A percentile compares a stretch with the other conserved stretches of the same genome.
phyloP scores from a whole-genome alignment of 2,329 filamentous ascomycete genomes.

The Sporothrix pallida region DNA sequence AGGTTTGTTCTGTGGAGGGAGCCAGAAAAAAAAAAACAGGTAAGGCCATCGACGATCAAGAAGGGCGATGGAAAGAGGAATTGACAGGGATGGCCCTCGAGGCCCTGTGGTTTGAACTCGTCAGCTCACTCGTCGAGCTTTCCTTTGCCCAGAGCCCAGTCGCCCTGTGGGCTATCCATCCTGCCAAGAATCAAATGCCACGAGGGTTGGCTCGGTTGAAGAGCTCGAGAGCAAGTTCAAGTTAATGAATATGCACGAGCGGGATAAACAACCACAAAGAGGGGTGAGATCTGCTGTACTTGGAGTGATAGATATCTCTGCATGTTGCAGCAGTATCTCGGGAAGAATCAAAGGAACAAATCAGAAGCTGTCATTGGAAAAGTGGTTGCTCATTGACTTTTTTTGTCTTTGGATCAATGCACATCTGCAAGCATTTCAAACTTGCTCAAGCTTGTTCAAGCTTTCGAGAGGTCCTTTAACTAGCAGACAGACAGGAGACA shows the following conservation, averaged over 20 bases:
- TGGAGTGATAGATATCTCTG: background rate
- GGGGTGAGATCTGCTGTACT: background rate
- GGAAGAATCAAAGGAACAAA: background rate
- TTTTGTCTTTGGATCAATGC: too few relatives aligned
- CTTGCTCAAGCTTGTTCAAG: background rate
- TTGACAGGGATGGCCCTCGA: background rate
- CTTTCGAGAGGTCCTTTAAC: background rate
- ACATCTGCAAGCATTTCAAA: background rate
- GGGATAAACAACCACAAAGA: background rate
- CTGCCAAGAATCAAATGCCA: background rate
- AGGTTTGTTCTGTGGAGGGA: background rate
- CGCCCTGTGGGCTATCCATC: too few relatives aligned
- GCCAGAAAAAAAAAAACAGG: constrained; percentile 22
- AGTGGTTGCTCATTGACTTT: too few relatives aligned
- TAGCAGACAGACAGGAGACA: background rate
- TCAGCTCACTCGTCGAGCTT: background rate
- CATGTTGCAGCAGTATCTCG: constrained; percentile 3
- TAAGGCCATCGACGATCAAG: constrained; percentile 12
- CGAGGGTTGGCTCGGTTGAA: background rate
- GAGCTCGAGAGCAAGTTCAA: background rate
- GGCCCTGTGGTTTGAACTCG: background rate
- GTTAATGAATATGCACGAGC: background rate
- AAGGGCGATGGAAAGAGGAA: background rate
- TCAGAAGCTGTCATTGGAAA: background rate
- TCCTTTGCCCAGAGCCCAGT: background rate